Evolutionary conservation across 192 early-diverging fungal species (phyloP), one percentile per base, ranked within the genome.

Genomic region (Rhizophagus prolifer): DNA sequence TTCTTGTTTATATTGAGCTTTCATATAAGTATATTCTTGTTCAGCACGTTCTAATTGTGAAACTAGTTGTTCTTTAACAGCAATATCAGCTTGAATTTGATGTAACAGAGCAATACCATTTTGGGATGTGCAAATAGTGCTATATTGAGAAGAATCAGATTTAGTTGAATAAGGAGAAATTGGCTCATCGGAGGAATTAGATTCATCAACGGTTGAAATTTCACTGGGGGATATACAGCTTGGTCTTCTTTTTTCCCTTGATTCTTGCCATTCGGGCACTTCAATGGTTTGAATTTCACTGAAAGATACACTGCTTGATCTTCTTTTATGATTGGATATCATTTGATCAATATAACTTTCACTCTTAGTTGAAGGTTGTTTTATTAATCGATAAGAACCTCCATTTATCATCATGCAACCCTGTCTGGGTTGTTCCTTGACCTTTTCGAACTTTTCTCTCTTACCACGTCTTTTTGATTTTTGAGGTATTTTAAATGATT

Each of bases 1-100:
- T 76, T 92, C 91, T 21, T 88, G 84, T 78, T 95, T 93, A 75
- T 93, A 95, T 74, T 86, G 81, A 26, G 75, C 71, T 12, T 86
- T 80, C 89, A 90, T 90, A 64, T 79, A 84, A 9, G 82, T 82
- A 65, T 88, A 90, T 61, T 90, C 88, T 23, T 72, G 76, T 63
- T 90, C 88, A 2, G 83, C 82, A 34, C 81, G 82, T 70, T 90
- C 89, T 4, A 91, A 72, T 41, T 88, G 88, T 5, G 74, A 58
- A 5, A 91, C 88, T 9, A 91, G 80, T 77, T 88, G 88, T 71
- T 91, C 89, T 70, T 91, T 91, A 41, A 86, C 83, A 23, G 80
- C 84, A 16, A 90, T 86, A 47, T 88, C 89, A 38, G 82, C 82
- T 79, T 90, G 89, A 38, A 90, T 88, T 69, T 89, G 85, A 66